phyloP scores from a whole-genome alignment of 352 stramenopile species.

The Globisporangium cystogenes region DNA sequence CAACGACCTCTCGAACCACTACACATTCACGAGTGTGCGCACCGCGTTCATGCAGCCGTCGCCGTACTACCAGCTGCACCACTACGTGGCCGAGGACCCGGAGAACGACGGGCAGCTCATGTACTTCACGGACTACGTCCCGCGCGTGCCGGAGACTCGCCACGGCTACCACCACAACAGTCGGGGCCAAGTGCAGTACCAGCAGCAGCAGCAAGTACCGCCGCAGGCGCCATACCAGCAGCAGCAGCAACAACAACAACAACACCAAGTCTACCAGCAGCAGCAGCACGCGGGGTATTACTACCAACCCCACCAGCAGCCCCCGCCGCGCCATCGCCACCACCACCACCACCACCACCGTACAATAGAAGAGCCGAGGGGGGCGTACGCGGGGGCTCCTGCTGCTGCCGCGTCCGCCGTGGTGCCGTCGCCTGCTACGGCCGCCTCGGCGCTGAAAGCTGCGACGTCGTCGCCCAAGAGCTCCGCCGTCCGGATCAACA shows the following conservation, averaged over 20 bases:
- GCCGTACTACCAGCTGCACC: slow-evolving; percentile 47
- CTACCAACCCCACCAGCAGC: slow-evolving; percentile 9
- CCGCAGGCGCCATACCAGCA: slow-evolving; percentile 10
- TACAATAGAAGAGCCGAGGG: slow-evolving; percentile 34
- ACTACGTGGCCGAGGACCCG: slow-evolving; percentile 62
- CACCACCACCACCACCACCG: slow-evolving; percentile 16
- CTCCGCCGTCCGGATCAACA: slow-evolving; percentile 34
- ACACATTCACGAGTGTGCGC: slow-evolving; percentile 60
- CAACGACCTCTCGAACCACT: slow-evolving; percentile 85
- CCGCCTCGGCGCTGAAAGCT: neutral
- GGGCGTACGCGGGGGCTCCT: slow-evolving; percentile 7
- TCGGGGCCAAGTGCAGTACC: slow-evolving; percentile 1
- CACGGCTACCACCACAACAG: slow-evolving; percentile 11
- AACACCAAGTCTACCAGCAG: slow-evolving; percentile 3
- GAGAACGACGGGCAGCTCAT: slow-evolving; percentile 64
- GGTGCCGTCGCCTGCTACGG: neutral
- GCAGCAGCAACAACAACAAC: neutral
- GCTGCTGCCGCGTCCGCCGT: neutral
- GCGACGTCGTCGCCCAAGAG: slow-evolving; percentile 8
- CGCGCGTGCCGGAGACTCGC: slow-evolving; percentile 19
- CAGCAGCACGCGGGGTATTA: slow-evolving; percentile 15
- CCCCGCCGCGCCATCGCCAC: slow-evolving; percentile 12
- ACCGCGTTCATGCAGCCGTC: slow-evolving; percentile 27
- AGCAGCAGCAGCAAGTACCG: slow-evolving; percentile 7
- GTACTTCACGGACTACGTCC: slow-evolving; percentile 67